Conservation (phyloP, 306 rosid species). For the Castanea crenata region DNA sequence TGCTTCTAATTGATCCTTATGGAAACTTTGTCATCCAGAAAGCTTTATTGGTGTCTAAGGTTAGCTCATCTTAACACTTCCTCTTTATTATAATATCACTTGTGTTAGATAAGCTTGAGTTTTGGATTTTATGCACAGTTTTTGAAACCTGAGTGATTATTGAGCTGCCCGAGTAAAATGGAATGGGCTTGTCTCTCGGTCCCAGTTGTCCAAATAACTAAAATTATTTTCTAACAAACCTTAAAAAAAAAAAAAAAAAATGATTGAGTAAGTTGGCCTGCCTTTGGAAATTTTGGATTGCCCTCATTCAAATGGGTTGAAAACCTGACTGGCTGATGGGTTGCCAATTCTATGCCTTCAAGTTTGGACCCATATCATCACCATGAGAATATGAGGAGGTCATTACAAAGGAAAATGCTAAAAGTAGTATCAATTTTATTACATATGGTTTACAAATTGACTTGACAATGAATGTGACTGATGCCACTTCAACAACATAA, state of each 20-base stretch:
- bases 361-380: too few relatives aligned
- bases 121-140: neutral
- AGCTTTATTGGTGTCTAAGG: conserved; percentile 47
- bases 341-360: neutral
- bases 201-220: neutral
- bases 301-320: neutral
- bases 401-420: too few relatives aligned
- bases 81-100: neutral
- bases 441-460: too few relatives aligned
- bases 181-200: neutral
- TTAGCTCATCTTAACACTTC: conserved; percentile 16
- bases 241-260: too few relatives aligned
- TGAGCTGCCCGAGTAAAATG: neutral
- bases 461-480: too few relatives aligned
- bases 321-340: neutral
- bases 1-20: conserved; percentile 55
- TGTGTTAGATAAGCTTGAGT: neutral
- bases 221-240: neutral
- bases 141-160: neutral
- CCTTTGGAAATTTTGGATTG: neutral
- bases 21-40: conserved; percentile 68
- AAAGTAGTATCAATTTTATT: too few relatives aligned
- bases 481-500: too few relatives aligned
- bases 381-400: too few relatives aligned
- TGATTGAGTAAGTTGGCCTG: neutral